phyloP scores from a whole-genome alignment of 2,329 filamentous ascomycete genomes.

The Xylaria sp. region DNA sequence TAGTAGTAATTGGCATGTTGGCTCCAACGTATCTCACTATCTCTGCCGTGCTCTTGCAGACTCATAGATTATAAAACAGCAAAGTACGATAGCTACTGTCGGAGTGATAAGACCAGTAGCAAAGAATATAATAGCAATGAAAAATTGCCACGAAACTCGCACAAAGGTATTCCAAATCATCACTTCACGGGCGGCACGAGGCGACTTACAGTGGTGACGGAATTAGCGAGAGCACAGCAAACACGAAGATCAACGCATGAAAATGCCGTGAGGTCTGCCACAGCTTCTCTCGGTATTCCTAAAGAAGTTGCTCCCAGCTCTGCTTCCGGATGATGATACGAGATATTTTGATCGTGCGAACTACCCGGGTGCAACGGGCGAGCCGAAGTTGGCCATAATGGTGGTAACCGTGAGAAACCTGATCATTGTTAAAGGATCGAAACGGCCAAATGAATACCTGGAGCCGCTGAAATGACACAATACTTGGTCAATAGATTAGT shows the following conservation, averaged over 20 bases:
- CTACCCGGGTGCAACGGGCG: not conserved
- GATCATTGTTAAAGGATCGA: not conserved
- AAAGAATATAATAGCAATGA: not conserved
- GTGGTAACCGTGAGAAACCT: not conserved
- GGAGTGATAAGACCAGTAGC: not conserved
- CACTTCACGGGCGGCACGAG: not conserved
- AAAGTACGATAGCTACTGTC: not conserved
- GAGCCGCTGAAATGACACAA: not conserved
- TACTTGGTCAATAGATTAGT: slow-evolving; percentile 7
- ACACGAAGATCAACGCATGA: not conserved
- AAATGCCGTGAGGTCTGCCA: not conserved
- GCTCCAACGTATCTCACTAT: no score
- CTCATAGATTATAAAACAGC: no score
- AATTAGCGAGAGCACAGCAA: not conserved
- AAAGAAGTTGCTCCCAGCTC: not conserved
- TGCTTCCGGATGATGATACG: not conserved
- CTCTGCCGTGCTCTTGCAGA: no score
- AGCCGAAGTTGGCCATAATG: not conserved
- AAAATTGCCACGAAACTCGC: not conserved
- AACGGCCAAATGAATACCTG: not conserved
- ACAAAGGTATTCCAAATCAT: not conserved
- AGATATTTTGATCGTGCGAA: not conserved
- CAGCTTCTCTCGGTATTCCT: not conserved
- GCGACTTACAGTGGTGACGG: not conserved
- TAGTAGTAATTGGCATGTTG: no score